These are phyloP conservation scores for Calonectria leucothoes DNA, from an alignment of 2,329 filamentous ascomycete species.

Conservation along the genomic window DNA sequence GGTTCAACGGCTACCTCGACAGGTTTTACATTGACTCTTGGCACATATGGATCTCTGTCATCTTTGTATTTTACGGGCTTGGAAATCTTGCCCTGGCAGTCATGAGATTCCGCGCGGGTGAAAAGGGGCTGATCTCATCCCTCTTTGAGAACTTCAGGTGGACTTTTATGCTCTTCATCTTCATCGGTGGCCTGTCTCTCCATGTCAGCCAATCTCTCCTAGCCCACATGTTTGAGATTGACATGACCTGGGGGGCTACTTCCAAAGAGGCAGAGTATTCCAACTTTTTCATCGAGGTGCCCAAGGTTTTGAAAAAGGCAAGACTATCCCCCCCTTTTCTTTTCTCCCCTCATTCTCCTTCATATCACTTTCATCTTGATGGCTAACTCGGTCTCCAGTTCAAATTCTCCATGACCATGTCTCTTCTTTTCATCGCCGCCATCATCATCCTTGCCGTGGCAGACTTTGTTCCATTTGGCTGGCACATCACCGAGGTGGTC, in stretches of 20 bases:
- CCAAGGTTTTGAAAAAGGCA: conserved; percentile 81
- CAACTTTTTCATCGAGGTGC: conserved; percentile 87
- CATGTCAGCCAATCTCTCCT: conserved; percentile 85
- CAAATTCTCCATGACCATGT: conserved; percentile 77
- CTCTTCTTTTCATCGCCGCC: conserved; percentile 65
- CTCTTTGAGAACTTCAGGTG: conserved; percentile 77
- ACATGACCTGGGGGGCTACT: conserved; percentile 89
- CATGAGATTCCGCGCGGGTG: conserved; percentile 78
- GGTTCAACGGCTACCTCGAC: conserved; percentile 82
- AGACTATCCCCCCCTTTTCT: conserved; percentile 57
- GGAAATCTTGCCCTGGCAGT: conserved; percentile 79
- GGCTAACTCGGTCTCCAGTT: conserved; percentile 59
- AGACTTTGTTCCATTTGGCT: conserved; percentile 72
- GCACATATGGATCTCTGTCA: conserved; percentile 84
- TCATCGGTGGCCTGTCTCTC: conserved; percentile 83
- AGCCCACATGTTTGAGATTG: conserved; percentile 85
- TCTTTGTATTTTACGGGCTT: conserved; percentile 81
- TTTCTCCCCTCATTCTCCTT: neutral
- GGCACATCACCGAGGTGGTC: conserved; percentile 77
- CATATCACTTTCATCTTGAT: neutral
- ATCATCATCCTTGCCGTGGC: conserved; percentile 75
- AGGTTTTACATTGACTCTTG: conserved; percentile 85
- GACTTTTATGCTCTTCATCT: conserved; percentile 80
- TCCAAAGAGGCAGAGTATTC: conserved; percentile 84
- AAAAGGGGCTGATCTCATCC: conserved; percentile 68